A percentile compares a stretch with the other conserved stretches of the same genome.
These are phyloP conservation scores for Pyrenochaeta sp. DNA, from an alignment of 2,329 filamentous ascomycete species.

Conservation along the genomic window DNA sequence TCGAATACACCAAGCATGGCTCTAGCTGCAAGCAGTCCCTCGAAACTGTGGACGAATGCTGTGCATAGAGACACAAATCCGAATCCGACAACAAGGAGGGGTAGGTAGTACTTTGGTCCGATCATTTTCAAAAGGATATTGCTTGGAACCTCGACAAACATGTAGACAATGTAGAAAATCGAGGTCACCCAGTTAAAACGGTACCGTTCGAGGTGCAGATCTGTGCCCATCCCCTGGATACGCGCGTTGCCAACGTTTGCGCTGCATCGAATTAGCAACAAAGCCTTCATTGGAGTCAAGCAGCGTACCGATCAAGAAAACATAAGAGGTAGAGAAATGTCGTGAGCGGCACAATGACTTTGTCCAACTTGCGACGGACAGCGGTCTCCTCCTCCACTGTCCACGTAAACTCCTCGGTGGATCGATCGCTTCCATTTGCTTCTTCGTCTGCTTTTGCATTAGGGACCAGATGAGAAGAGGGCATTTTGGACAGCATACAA, in stretches of 20 bases:
- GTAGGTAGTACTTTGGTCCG: constrained; percentile 62
- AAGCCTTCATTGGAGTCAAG: neutral
- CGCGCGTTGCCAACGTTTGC: constrained; percentile 62
- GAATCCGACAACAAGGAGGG: constrained; percentile 63
- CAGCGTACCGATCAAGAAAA: constrained; percentile 53
- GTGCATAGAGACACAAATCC: constrained; percentile 63
- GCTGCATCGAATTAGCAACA: constrained; percentile 23
- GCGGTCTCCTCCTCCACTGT: constrained; percentile 59
- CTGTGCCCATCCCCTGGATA: constrained; percentile 61
- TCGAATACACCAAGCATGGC: constrained; percentile 63
- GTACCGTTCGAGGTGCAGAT: constrained; percentile 58
- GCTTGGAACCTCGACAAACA: constrained; percentile 63
- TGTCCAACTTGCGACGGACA: constrained; percentile 62
- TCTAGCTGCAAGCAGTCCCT: constrained; percentile 57
- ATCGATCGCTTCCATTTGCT: constrained; percentile 36
- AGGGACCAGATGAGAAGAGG: constrained; percentile 4
- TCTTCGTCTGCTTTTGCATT: constrained; percentile 27
- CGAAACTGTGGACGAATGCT: constrained; percentile 60
- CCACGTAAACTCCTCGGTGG: constrained; percentile 53
- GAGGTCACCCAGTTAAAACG: constrained; percentile 66
- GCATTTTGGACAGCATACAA: constrained; percentile 24
- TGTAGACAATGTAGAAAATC: constrained; percentile 66
- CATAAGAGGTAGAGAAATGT: constrained; percentile 63
- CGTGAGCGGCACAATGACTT: constrained; percentile 60
- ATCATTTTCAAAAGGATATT: constrained; percentile 64